These are phyloP conservation scores for Rhododendron ferrugineum DNA, from an alignment of 148 eudicot genomes.

Conservation along the genomic window DNA sequence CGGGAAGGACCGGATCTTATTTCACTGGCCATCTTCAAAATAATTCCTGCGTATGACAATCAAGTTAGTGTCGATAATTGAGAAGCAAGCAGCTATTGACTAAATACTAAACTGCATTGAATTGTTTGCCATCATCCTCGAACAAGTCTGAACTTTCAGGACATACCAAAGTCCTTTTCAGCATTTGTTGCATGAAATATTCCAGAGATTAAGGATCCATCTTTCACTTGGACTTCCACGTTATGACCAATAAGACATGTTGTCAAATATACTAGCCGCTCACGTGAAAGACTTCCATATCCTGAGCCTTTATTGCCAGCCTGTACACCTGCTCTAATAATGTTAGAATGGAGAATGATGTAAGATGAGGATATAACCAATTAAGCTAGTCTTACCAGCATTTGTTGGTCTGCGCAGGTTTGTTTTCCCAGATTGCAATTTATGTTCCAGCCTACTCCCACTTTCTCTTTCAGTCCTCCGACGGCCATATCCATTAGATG, in stretches of 20 bases:
- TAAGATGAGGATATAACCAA: slow-evolving; percentile 4
- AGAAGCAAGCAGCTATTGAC: neutral
- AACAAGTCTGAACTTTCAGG: neutral
- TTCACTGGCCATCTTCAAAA: slow-evolving; percentile 82
- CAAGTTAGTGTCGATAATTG: slow-evolving; percentile 5
- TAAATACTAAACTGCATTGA: neutral
- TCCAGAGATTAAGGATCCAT: slow-evolving; percentile 78
- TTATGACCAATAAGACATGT: slow-evolving; percentile 85
- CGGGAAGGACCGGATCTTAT: slow-evolving; percentile 48
- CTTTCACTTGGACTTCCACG: slow-evolving; percentile 89
- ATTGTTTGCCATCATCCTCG: neutral
- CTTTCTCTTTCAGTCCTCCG: slow-evolving; percentile 56
- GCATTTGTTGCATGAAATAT: slow-evolving; percentile 75
- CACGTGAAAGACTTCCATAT: slow-evolving; percentile 45
- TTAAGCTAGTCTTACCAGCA: slow-evolving; percentile 37
- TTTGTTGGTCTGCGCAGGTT: slow-evolving; percentile 35
- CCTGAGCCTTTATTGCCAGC: slow-evolving; percentile 37
- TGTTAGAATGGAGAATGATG: slow-evolving; percentile 11
- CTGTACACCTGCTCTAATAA: slow-evolving; percentile 28
- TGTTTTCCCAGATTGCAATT: slow-evolving; percentile 55
- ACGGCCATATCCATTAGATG: slow-evolving; percentile 69
- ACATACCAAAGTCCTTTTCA: slow-evolving; percentile 79
- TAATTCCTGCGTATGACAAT: slow-evolving; percentile 46
- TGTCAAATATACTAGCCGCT: slow-evolving; percentile 64
- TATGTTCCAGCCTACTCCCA: slow-evolving; percentile 48